Conservation (phyloP, 805 yeast species). For the Wickerhamomyces subpelliculosus region DNA sequence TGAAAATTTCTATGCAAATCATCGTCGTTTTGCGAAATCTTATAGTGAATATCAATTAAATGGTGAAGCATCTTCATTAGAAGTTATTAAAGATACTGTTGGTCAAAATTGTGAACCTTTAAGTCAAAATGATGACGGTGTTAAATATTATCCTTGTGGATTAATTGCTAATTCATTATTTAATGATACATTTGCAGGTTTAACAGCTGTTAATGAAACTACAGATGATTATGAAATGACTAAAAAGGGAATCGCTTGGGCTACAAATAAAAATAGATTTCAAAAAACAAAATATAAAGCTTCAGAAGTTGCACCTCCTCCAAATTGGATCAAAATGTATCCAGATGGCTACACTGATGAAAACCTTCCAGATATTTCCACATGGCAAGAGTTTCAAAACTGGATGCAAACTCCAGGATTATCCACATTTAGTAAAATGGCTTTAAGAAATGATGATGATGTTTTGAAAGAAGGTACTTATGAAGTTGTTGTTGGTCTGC, state of each 20-base stretch:
- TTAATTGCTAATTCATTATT: conserved; percentile 74
- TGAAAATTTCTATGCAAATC: conserved; percentile 90
- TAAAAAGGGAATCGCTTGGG: conserved; percentile 62
- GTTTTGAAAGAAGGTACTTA: conserved; percentile 51
- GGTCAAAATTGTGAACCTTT: conserved; percentile 62
- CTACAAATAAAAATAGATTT: conserved; percentile 55
- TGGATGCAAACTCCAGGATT: conserved; percentile 86
- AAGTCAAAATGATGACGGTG: conserved; percentile 43
- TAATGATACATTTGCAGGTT: conserved; percentile 63
- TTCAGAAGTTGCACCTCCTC: conserved; percentile 70
- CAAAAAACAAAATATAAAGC: conserved; percentile 56
- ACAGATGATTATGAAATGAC: conserved; percentile 37
- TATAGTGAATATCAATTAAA: conserved; percentile 80
- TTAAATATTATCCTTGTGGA: conserved; percentile 77
- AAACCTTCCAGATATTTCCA: conserved; percentile 61
- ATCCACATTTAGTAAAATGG: conserved; percentile 59
- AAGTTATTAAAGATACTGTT: conserved; percentile 40
- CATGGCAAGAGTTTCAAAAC: conserved; percentile 68
- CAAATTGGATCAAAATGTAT: conserved; percentile 65
- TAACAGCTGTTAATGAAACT: conserved; percentile 29
- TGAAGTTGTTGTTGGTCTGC: conserved; percentile 60
- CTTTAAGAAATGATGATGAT: conserved; percentile 54
- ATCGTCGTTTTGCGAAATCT: conserved; percentile 86
- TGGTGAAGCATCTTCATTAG: conserved; percentile 60
- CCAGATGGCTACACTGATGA: conserved; percentile 70